Evolutionary conservation across 176 grass and related monocot species (phyloP).

Genomic region (Eragrostis curvula): DNA sequence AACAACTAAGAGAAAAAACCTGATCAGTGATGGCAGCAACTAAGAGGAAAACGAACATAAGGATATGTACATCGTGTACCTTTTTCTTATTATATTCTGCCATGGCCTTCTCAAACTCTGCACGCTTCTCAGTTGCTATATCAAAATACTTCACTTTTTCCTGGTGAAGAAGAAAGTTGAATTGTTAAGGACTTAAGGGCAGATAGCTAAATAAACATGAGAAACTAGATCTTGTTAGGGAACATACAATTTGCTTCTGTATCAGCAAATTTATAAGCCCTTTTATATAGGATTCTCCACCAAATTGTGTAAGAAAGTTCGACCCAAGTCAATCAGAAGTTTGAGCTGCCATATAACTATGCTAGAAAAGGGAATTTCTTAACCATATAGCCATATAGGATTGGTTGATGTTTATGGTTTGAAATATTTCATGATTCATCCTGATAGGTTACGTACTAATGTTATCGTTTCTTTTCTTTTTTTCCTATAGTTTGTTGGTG

Average conservation of each 20-base stretch:
- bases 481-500: neutral
- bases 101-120: constrained; percentile 82
- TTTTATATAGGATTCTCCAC: neutral
- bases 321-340: constrained; percentile 1
- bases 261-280: constrained; percentile 3
- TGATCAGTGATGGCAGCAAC: neutral
- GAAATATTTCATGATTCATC: constrained; percentile 16
- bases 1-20: neutral
- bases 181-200: constrained; percentile 28
- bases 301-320: constrained; percentile 19
- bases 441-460: neutral
- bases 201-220: neutral
- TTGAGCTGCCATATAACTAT: constrained; percentile 8
- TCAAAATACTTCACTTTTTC: constrained; percentile 94
- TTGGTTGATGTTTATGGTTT: neutral
- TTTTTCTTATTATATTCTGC: constrained; percentile 84
- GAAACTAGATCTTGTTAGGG: neutral
- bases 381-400: constrained; percentile 8
- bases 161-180: constrained; percentile 37
- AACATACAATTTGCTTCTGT: neutral
- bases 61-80: constrained; percentile 34
- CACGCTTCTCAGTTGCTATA: constrained; percentile 83
- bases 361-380: neutral
- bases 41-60: neutral
- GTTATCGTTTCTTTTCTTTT: constrained; percentile 12